Conservation (phyloP, 1,139 yeast genomes). For the Saccharomyces hybrid region DNA sequence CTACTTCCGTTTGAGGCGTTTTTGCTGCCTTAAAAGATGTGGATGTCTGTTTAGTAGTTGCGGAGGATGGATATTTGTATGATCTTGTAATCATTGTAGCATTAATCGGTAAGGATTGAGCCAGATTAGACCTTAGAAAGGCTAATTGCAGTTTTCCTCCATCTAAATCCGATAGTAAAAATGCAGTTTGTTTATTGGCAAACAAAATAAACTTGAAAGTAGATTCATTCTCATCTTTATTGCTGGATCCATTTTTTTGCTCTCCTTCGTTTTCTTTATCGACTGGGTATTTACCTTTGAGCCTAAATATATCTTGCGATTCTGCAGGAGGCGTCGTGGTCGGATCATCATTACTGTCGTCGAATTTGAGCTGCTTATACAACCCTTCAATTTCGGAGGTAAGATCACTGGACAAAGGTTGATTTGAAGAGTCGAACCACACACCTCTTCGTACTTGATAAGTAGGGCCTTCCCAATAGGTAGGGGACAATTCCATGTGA, state of each 20-base stretch:
- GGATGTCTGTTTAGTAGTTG: neutral
- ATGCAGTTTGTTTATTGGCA: slow-evolving; percentile 33
- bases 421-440: slow-evolving; percentile 65
- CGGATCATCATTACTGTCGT: slow-evolving; percentile 25
- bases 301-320: slow-evolving; percentile 5
- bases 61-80: slow-evolving; percentile 20
- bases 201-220: slow-evolving; percentile 32
- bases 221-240: neutral
- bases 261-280: slow-evolving; percentile 10
- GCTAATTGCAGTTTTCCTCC: slow-evolving; percentile 33
- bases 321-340: slow-evolving; percentile 2
- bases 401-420: slow-evolving; percentile 48
- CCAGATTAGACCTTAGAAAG: slow-evolving; percentile 24
- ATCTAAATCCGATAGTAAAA: slow-evolving; percentile 32
- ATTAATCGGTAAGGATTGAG: slow-evolving; percentile 22
- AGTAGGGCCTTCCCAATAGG: slow-evolving; percentile 85
- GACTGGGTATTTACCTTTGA: slow-evolving; percentile 22
- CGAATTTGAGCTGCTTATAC: slow-evolving; percentile 31
- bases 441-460: slow-evolving; percentile 79
- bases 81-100: slow-evolving; percentile 22
- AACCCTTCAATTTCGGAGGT: slow-evolving; percentile 56
- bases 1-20: slow-evolving; percentile 11
- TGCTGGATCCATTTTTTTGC: slow-evolving; percentile 9
- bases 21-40: neutral
- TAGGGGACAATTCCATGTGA: slow-evolving; percentile 51